These are phyloP conservation scores for Chaetothyriales sp. DNA, from an alignment of 2,329 filamentous ascomycete genomes.

Conservation along the genomic window DNA sequence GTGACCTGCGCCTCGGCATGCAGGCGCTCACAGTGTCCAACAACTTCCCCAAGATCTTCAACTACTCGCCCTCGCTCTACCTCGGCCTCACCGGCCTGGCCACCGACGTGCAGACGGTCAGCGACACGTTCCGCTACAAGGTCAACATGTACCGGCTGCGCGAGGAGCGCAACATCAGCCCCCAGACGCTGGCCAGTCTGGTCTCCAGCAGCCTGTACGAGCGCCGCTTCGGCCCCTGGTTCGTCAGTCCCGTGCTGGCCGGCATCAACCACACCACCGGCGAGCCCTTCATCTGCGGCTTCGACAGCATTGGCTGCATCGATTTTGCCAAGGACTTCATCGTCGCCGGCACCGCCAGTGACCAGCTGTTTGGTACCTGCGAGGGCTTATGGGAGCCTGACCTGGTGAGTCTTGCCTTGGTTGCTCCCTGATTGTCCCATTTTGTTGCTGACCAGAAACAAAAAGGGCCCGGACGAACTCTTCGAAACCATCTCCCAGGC, in stretches of 20 bases:
- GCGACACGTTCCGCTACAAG: constrained; percentile 98
- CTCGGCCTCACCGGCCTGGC: constrained; percentile 92
- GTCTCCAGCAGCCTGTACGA: constrained; percentile 87
- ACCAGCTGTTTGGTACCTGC: constrained; percentile 97
- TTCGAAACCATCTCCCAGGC: constrained; percentile 98
- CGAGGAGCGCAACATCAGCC: constrained; percentile 92
- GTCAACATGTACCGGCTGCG: constrained; percentile 99
- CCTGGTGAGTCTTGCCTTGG: constrained; percentile 49
- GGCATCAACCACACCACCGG: constrained; percentile 89
- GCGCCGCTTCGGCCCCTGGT: constrained; percentile 89
- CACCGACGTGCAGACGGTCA: constrained; percentile 87
- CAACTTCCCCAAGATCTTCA: constrained; percentile 99
- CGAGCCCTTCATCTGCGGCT: constrained; percentile 95
- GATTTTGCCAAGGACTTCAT: constrained; percentile 99
- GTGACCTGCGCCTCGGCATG: constrained; percentile 92
- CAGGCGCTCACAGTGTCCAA: constrained; percentile 96
- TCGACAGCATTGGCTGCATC: constrained; percentile 98
- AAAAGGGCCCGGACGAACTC: constrained; percentile 67
- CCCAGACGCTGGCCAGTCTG: constrained; percentile 90
- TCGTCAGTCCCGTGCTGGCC: constrained; percentile 86
- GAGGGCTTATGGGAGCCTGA: constrained; percentile 96
- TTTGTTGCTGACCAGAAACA: not conserved
- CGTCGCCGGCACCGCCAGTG: constrained; percentile 86
- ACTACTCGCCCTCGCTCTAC: constrained; percentile 80
- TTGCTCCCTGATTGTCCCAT: not conserved